These are phyloP conservation scores for Pueraria montana DNA, from an alignment of 306 rosid genomes.

Conservation along the genomic window DNA sequence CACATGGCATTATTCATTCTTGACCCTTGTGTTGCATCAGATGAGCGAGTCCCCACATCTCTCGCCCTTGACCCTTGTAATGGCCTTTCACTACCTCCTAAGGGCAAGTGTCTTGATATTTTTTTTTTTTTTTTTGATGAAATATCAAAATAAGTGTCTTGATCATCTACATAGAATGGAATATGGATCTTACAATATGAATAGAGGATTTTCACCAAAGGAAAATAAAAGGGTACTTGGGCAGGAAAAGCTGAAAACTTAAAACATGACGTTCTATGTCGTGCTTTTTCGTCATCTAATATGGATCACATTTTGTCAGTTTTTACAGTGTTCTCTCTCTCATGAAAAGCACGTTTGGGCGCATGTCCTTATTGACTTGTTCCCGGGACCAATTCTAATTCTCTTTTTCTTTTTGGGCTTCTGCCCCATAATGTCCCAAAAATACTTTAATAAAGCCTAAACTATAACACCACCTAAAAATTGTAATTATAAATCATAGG, in stretches of 20 bases:
- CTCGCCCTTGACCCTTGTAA: background rate
- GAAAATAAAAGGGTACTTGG: background rate
- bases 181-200: background rate
- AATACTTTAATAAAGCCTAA: background rate
- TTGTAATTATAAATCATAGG: background rate
- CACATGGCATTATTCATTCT: conserved; percentile 2
- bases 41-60: conserved; percentile 27
- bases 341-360: background rate
- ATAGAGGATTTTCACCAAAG: background rate
- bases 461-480: background rate
- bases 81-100: conserved; percentile 28
- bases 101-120: background rate
- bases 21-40: conserved; percentile 11
- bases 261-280: too few species aligned
- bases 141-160: background rate
- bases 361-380: too few species aligned
- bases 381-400: too few species aligned
- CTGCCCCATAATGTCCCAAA: background rate
- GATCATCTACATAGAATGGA: background rate
- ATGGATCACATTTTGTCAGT: too few species aligned
- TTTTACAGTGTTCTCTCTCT: too few species aligned
- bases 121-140: background rate
- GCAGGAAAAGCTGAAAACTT: background rate
- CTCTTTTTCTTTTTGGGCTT: too few species aligned
- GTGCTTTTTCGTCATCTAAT: too few species aligned